Evolutionary conservation across 345 rosid species (phyloP).

Genomic region (Eucalyptus regnans): DNA sequence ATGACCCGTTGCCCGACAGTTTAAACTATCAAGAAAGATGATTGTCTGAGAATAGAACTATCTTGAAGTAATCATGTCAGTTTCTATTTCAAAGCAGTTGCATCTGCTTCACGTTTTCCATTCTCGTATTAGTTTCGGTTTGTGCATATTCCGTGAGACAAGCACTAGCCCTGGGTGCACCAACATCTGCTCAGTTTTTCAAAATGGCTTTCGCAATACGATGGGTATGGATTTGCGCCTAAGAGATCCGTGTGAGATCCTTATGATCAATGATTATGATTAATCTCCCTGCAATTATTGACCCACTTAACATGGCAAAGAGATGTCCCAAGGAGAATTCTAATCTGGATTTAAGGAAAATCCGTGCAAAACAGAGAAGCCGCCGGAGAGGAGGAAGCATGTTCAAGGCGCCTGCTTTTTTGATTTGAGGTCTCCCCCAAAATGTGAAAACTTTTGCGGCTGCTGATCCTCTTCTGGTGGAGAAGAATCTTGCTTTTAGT

Average conservation of each 20-base stretch:
- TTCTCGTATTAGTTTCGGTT: neutral
- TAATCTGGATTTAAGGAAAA: neutral
- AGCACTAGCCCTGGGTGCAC: neutral
- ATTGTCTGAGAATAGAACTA: neutral
- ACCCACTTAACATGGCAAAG: neutral
- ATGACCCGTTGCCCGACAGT: neutral
- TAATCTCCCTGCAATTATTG: neutral
- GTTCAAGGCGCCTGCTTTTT: neutral
- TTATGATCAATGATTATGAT: neutral
- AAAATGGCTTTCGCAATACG: neutral
- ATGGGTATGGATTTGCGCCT: neutral
- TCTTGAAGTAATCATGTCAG: neutral
- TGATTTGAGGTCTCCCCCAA: neutral
- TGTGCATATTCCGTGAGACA: neutral
- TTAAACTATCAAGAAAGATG: neutral
- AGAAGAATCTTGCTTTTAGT: neutral
- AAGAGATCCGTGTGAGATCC: neutral
- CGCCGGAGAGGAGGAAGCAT: neutral
- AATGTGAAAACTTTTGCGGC: neutral
- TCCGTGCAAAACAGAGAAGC: neutral
- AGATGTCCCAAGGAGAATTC: neutral
- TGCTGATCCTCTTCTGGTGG: neutral
- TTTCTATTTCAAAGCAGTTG: neutral
- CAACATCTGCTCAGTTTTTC: neutral
- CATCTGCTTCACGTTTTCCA: neutral